Base-by-base conservation (phyloP, 495 filamentous ascomycete species). In the Podospora anserina region DNA sequence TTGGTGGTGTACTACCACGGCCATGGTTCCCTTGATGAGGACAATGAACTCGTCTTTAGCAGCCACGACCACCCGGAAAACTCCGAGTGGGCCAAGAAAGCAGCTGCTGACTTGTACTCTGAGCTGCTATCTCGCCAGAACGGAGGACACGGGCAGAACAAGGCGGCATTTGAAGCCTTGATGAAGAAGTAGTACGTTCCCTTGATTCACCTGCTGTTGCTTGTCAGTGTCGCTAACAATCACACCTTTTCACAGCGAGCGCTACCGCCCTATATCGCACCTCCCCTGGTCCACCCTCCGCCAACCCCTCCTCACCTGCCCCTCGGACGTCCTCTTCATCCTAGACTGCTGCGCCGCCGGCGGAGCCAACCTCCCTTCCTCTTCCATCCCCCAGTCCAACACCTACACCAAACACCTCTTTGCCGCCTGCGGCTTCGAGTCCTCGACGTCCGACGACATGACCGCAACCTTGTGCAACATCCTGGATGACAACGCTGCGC, bases 301-400 rank as follows among this genome's bases (percentile, higher is more conserved):
- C 20, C 26, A 26, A 26, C 63, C 67, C 28, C 63, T 79, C 59
- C 76, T 78, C 61, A 66, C 67, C 19, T 67, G 75, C 13, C 67
- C 72, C 18, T 72, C 64, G 39, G 77, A 79, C 66, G 58, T 78
- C 5, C 70, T 79, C 5, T 69, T 79, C 23, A 63, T 79, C 26
- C 75, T 79, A 63, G 77, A 79, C 70, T 78, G 77, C 71, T 79
- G 77, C 71, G 74, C 76, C 0, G 77, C 76, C 13, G 76, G 76
- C 65, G 75, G 70, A 60, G 76, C 75, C 49, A 73, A 69, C 63
- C 72, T 74, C 3, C 61, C 65, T 4, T 70, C 71, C 58, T 70
- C 71, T 44, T 68, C 72, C 6, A 65, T 66, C 13, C 62, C 67
- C 4, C 54, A 57, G 20, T 62, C 70, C 49, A 69, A 76, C 55